Base-by-base conservation (phyloP, 2,329 filamentous ascomycete genomes). In the Pseudocercospora eumusae region DNA sequence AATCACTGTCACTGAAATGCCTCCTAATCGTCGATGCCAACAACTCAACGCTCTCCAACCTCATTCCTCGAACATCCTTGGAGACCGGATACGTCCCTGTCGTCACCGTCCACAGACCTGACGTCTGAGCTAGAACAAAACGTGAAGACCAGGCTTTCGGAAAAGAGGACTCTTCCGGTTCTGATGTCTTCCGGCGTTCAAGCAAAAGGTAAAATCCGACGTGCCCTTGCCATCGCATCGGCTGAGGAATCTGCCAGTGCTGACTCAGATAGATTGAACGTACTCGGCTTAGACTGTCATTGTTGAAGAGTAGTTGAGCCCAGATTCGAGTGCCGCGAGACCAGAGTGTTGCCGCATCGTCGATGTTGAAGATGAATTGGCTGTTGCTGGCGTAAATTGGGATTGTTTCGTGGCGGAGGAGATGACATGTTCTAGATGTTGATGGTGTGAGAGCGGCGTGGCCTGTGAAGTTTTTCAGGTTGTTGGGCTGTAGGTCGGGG, bases 181-280 rank as follows among this genome's bases (percentile, higher is more conserved):
- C 27, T 4, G 56, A 28, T 0, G 60, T 49, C 28, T 44, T 49
- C 2, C 20, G 15, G 40, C 63, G 47, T 21, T 68, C 66, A 4
- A 72, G 31, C 11, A 63, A 63, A 0, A 73, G 21, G 47, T 73
- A 71, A 57, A 73, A 73, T 5, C 70, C 70, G 0, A 71, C 69
- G 47, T 71, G 69, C 8, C 69, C 68, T 59, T 71, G 65, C 58
- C 64, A 66, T 18, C 67, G 64, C 44, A 65, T 63, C 0, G 69
- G 70, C 25, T 58, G 54, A 1, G 53, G 56, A 9, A 68, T 57
- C 10, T 56, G 52, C 70, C 70, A 73, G 52, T 71, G 69, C 3
- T 66, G 64, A 45, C 61, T 64, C 11, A 71, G 61, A 44, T 69
- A 66, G 6, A 73, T 28, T 23, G 60, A 66, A 6, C 59, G 57